Evolutionary conservation across 257 asterid species (phyloP), one percentile per base, ranked within the genome.

Genomic region (Cynanchum wilfordii): DNA sequence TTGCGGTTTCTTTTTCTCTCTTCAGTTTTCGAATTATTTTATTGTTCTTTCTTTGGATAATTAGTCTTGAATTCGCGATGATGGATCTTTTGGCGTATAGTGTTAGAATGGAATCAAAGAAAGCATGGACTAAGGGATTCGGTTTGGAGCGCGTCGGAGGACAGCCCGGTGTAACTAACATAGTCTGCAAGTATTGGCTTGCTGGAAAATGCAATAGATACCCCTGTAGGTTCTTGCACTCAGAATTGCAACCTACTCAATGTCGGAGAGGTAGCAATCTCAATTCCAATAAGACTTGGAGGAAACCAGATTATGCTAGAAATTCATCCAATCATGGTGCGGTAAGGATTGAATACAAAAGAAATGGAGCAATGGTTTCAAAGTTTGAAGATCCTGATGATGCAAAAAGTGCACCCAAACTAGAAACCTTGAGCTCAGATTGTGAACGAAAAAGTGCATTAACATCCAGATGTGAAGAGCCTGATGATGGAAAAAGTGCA

Each of bases 141-240:
- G 75, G 62, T 36, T 72, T 69, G 67, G 64, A 47, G 38, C 79
- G 80, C 30, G 30, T 44, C 6, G 84, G 82, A 60, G 79, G 69
- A 71, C 78, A 49, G 52, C 50, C 47, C 30, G 75, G 57, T 63
- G 75, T 20, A 10, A 71, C 57, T 68, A 82, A 65, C 50, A 50
- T 68, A 76, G 84, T 81, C 24, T 89, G 93, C 73, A 38, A 24
- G 17, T 87, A 51, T 77, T 89, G 96, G 96, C 85, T 80, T 50
- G 25, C 71, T 29, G 96, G 96, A 50, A 78, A 73, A 69, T 89
- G 96, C 82, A 87, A 47, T 50, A 83, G 82, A 73, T 75, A 81
- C 57, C 90, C 92, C 12, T 87, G 96, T 55, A 72, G 56, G 59
- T 89, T 60, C 81, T 45, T 78, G 79, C 96, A 87, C 74, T 20